Evolutionary conservation across 495 filamentous ascomycete genomes (phyloP).

Genomic region (Aspergillus asperescens): DNA sequence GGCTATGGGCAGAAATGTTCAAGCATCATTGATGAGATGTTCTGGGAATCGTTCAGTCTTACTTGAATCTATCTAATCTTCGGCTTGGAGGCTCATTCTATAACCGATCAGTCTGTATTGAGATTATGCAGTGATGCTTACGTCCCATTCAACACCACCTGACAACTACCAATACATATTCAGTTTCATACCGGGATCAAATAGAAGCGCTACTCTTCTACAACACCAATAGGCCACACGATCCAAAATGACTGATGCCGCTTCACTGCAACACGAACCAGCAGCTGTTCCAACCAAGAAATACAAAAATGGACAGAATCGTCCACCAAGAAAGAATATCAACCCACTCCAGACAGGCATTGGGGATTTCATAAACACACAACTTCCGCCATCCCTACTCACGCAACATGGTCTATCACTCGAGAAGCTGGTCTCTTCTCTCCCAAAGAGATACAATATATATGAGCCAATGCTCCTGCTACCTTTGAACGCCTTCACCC

Average conservation of each 20-base stretch:
- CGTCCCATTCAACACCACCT: no score
- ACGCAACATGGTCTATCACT: constrained; percentile 11
- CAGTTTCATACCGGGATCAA: no score
- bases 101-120: no score
- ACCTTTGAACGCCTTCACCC: constrained; percentile 52
- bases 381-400: constrained; percentile 16
- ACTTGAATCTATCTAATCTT: no score
- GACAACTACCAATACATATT: no score
- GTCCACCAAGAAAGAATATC: constrained; percentile 5
- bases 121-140: no score
- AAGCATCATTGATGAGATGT: no score
- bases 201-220: background rate
- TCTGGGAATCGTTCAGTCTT: no score
- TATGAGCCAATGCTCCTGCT: constrained; percentile 69
- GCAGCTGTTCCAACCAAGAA: background rate
- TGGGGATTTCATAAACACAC: constrained; percentile 23
- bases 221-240: background rate
- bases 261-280: background rate
- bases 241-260: background rate
- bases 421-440: constrained; percentile 24
- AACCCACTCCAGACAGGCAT: constrained; percentile 35
- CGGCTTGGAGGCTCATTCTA: no score
- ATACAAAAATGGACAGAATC: constrained; percentile 7
- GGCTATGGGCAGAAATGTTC: no score
- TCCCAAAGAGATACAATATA: constrained; percentile 61